phyloP scores from a whole-genome alignment of 305 asterid genomes.

The Fraxinus dipetala region DNA sequence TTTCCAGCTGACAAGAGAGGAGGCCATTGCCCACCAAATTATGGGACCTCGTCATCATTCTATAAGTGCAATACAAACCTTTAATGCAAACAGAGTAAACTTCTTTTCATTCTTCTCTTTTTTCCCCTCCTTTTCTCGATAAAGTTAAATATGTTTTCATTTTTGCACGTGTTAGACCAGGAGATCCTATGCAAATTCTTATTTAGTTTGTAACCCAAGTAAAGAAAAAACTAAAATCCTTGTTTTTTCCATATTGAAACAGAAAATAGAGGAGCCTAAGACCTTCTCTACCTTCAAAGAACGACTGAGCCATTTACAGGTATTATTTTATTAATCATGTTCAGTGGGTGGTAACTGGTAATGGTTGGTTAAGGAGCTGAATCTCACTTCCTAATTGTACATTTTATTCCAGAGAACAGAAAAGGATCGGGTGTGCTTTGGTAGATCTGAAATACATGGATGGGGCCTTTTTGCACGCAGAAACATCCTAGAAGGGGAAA shows the following conservation, averaged over 20 bases:
- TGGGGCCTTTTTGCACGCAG: slow-evolving; percentile 98
- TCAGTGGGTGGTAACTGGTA: neutral
- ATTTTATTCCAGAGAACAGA: slow-evolving; percentile 71
- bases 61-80: slow-evolving; percentile 42
- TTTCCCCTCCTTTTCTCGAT: slow-evolving; percentile 1
- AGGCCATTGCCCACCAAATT: slow-evolving; percentile 66
- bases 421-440: slow-evolving; percentile 89
- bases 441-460: slow-evolving; percentile 92
- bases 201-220: neutral
- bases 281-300: slow-evolving; percentile 78
- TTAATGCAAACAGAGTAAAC: slow-evolving; percentile 62
- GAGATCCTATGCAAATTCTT: neutral
- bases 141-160: slow-evolving; percentile 6
- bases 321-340: slow-evolving; percentile 28
- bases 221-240: slow-evolving; percentile 13
- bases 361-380: slow-evolving; percentile 17
- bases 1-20: slow-evolving; percentile 54
- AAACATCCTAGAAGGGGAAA: slow-evolving; percentile 87
- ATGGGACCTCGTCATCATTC: slow-evolving; percentile 82
- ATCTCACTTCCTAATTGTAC: slow-evolving; percentile 27
- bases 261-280: slow-evolving; percentile 67
- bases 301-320: slow-evolving; percentile 91
- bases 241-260: slow-evolving; percentile 31
- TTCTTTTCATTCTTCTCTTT: slow-evolving; percentile 7
- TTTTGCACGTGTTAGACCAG: neutral